Base-by-base conservation (phyloP, 1,139 yeast genomes). In the Lodderomyces margitis region DNA sequence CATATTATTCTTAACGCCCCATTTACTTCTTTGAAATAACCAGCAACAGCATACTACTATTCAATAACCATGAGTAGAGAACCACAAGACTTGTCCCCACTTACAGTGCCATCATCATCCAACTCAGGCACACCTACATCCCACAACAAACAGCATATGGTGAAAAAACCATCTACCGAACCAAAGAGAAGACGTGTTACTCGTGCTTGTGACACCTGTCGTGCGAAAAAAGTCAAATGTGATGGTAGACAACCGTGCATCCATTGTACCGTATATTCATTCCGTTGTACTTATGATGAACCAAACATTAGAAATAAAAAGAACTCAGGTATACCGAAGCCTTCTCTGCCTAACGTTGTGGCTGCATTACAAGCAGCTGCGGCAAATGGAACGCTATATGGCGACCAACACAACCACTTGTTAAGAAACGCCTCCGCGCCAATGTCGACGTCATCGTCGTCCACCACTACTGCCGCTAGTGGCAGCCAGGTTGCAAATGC, bases 241-340 rank as follows among this genome's bases (percentile, higher is more conserved):
- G 94, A 87, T 50, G 96, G 96, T 12, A 80, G 81, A 56, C 82
- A 81, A 53, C 95, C 95, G 1, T 88, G 96, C 62, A 82, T 83
- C 38, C 94, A 86, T 58, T 87, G 96, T 58, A 86, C 96, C 0
- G 96, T 88, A 2, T 89, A 88, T 61, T 81, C 88, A 8, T 87
- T 84, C 60, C 64, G 74, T 45, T 85, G 92, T 59, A 72, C 80
- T 16, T 80, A 83, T 55, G 83, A 82, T 54, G 85, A 83, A 55
- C 92, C 92, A n/a, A 78, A 85, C 28, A 75, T 79, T 47, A 65
- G 92, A 41, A 78, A 80, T 54, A 68, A 62, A 53, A 62, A 61
- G 40, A 60, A 62, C 44, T 54, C 61, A 16, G 69, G 67, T 2
- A 63, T 64, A 9, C 72, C 71, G 1, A 45, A 53, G 1, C 66